These are phyloP conservation scores for Sugiyamaella mastotermitis DNA, from an alignment of 805 yeast species.

Conservation along the genomic window DNA sequence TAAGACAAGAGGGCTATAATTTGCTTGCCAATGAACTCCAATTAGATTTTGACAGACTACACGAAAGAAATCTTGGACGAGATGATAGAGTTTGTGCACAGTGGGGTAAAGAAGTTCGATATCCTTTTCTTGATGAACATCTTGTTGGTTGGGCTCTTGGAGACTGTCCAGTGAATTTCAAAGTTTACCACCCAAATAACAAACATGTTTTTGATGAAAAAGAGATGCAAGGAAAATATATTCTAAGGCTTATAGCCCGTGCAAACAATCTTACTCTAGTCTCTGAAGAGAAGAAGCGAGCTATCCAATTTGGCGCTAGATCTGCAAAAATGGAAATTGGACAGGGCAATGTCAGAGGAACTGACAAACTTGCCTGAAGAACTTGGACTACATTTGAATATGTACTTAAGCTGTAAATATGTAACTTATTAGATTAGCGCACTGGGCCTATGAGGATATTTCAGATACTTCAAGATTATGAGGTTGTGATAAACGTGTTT, in stretches of 20 bases:
- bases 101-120: slow-evolving; percentile 88
- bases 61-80: slow-evolving; percentile 77
- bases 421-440: too few relatives aligned
- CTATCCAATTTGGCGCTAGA: slow-evolving; percentile 93
- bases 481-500: too few relatives aligned
- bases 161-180: slow-evolving; percentile 33
- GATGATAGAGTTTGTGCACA: slow-evolving; percentile 83
- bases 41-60: slow-evolving; percentile 65
- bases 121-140: slow-evolving; percentile 70
- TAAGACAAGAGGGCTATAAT: slow-evolving; percentile 32
- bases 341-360: slow-evolving; percentile 70
- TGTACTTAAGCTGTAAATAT: too few relatives aligned
- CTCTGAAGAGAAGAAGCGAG: slow-evolving; percentile 75
- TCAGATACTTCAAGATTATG: too few relatives aligned
- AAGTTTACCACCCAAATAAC: slow-evolving; percentile 17
- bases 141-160: slow-evolving; percentile 40
- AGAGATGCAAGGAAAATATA: slow-evolving; percentile 39
- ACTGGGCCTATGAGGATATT: too few relatives aligned
- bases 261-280: slow-evolving; percentile 45
- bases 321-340: slow-evolving; percentile 91
- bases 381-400: too few relatives aligned
- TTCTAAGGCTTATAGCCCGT: slow-evolving; percentile 59
- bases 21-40: slow-evolving; percentile 55
- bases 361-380: slow-evolving; percentile 41
- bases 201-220: slow-evolving; percentile 5